Evolutionary conservation across 352 stramenopile genomes (phyloP), one percentile per base, ranked within the genome.

Genomic region (Pythium diclinum): DNA sequence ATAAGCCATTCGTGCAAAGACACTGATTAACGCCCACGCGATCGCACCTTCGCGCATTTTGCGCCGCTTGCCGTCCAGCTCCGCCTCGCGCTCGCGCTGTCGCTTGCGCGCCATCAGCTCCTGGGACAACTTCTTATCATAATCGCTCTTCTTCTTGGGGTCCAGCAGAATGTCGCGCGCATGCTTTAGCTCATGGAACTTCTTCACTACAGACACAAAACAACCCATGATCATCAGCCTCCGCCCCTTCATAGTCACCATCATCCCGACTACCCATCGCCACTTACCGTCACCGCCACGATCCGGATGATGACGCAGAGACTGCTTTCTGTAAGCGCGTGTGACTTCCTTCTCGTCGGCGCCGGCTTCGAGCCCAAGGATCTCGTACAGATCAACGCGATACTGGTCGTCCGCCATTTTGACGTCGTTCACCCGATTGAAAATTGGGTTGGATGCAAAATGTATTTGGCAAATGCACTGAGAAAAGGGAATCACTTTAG

Each of bases 241-340:
- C 33, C 55, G 23, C 40, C 34, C 28, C 42, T 56, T 42, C 16
- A 11, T 14, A 23, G 14, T 16, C 9, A 17, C 36, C 10, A 6
- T 42, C 36, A 6, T 42, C 13, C 36, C 36, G 36, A 9, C 5
- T 32, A 53, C 36, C 16, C 13, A 65, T 34, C 1, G 56, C 11
- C 38, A 60, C 68, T 59, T 70, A 94, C 85, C 83, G 49, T 95
- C 83, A 56, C 86, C 86, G 14, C 86, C 84, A 48, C 85, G 85
- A 59, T 95, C 86, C 13, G 86, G 86, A 53, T 95, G 86, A 32
- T 92, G 81, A 42, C 83, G 47, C 23, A 93, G 79, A 8, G 81
- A 91, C 70, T 85, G 88, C 72, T 91, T 91, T 69, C 89, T 92
- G 68, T 92, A 95, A 1, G 86, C 86, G 56, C 81, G 81, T n/a